Evolutionary conservation across 1,284 basidiomycete genomes (phyloP).

Genomic region (Pyrrhoderma noxium): DNA sequence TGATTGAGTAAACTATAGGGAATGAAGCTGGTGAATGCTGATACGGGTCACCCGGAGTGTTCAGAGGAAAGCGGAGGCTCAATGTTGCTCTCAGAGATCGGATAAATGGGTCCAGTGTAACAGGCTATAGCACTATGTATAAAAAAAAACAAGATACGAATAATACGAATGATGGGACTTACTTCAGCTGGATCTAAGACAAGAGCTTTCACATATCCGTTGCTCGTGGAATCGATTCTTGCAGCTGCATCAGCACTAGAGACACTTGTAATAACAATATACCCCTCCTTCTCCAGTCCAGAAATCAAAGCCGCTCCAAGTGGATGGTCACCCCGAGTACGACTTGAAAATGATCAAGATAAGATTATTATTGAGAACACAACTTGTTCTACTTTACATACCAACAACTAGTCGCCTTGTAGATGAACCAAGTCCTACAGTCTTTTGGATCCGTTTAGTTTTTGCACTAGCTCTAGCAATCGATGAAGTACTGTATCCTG

Average conservation of each 20-base stretch:
- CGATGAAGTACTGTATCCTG: constrained; percentile 38
- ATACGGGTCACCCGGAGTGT: constrained; percentile 69
- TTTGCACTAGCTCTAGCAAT: constrained; percentile 31
- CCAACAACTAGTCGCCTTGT: constrained; percentile 60
- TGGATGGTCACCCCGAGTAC: constrained; percentile 73
- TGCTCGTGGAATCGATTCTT: constrained; percentile 51
- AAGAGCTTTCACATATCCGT: constrained; percentile 71
- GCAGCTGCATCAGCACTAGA: constrained; percentile 54
- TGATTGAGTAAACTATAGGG: constrained; percentile 62
- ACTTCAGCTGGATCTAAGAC: constrained; percentile 73
- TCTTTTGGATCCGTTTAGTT: constrained; percentile 31
- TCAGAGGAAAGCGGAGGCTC: constrained; percentile 74
- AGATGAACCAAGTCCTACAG: constrained; percentile 5
- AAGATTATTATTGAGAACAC: neutral
- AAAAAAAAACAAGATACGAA: constrained; percentile 5
- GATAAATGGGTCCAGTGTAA: constrained; percentile 64
- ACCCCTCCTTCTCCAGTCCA: constrained; percentile 68
- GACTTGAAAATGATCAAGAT: constrained; percentile 37
- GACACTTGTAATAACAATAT: constrained; percentile 74
- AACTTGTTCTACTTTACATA: constrained; percentile 30
- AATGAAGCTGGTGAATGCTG: constrained; percentile 43
- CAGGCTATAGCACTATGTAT: constrained; percentile 39
- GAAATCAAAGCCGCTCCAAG: constrained; percentile 61
- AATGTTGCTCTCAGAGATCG: constrained; percentile 71
- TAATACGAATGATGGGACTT: constrained; percentile 20